Conservation (phyloP, 345 rosid species). For the Rhodamnia argentea region DNA sequence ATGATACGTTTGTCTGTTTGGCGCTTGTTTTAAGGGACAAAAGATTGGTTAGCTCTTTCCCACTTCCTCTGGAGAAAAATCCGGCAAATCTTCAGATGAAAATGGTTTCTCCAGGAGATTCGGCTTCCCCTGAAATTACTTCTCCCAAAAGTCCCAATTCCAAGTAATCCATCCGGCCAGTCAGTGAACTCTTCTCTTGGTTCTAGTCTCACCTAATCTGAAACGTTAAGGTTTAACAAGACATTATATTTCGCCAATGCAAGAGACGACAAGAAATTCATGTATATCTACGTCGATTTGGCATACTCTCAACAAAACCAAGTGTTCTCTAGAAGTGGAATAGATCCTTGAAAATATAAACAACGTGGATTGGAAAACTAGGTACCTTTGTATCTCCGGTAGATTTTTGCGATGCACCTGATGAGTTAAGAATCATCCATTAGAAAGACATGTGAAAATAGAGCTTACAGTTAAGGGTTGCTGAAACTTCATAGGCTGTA, state of each 20-base stretch:
- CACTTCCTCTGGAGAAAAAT: too few species aligned
- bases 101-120: constrained; percentile 20
- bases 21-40: too few species aligned
- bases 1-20: too few species aligned
- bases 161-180: too few species aligned
- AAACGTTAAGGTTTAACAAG: constrained; percentile 9
- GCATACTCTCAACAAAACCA: too few species aligned
- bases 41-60: too few species aligned
- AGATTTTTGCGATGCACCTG: neutral
- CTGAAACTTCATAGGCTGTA: constrained; percentile 32
- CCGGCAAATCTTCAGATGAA: constrained; percentile 9
- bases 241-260: neutral
- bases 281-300: neutral
- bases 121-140: too few species aligned
- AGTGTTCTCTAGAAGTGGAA: neutral
- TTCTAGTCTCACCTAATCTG: too few species aligned
- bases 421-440: neutral
- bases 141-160: too few species aligned
- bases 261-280: neutral
- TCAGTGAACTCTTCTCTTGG: too few species aligned
- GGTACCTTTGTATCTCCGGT: neutral
- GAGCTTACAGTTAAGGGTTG: constrained; percentile 15
- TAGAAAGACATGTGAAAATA: neutral
- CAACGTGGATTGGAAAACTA: neutral
- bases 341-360: neutral